Evolutionary conservation across 306 rosid genomes (phyloP).

Genomic region (Castanea sativa): DNA sequence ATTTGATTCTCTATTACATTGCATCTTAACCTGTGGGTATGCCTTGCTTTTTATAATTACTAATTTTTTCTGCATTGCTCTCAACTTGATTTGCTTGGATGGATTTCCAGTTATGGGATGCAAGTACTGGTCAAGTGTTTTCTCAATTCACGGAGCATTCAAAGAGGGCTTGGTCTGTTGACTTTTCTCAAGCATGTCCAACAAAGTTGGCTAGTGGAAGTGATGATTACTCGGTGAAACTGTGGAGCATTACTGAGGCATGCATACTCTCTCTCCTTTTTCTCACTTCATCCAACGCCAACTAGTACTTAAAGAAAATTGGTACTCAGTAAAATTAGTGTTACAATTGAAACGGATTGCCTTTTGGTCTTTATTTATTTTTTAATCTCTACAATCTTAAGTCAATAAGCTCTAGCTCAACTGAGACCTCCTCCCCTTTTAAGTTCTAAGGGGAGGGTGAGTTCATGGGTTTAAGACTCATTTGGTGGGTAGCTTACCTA

Average conservation of each 20-base stretch:
- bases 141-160: constrained; percentile 70
- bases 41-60: not conserved
- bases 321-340: not conserved
- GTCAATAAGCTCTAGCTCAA: no score
- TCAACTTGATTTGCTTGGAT: constrained; percentile 26
- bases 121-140: constrained; percentile 76
- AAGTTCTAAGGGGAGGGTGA: no score
- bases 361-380: not conserved
- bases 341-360: not conserved
- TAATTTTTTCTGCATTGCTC: constrained; percentile 19
- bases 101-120: constrained; percentile 89
- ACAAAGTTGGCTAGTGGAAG: constrained; percentile 93
- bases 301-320: not conserved
- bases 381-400: not conserved
- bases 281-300: not conserved
- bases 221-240: constrained; percentile 83
- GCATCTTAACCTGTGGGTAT: not conserved
- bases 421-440: no score
- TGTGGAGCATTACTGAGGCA: constrained; percentile 93
- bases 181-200: constrained; percentile 80
- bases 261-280: constrained; percentile 29
- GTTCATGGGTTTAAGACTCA: no score
- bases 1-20: not conserved
- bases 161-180: constrained; percentile 95
- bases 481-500: no score